A percentile compares a stretch with the other conserved stretches of the same genome.
Evolutionary conservation across 345 rosid species (phyloP).

Genomic region (Abelmoschus esculentus): DNA sequence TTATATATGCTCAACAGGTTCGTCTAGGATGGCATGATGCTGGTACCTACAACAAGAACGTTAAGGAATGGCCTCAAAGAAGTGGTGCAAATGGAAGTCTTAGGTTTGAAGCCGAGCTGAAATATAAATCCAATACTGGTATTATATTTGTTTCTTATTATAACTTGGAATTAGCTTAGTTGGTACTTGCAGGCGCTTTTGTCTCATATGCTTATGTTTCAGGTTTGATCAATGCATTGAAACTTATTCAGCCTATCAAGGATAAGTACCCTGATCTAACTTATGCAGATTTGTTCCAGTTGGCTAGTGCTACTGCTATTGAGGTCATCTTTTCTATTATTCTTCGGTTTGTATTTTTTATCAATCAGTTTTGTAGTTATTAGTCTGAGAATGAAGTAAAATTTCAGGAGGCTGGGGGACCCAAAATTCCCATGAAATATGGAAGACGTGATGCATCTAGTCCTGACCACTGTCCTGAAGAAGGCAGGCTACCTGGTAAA

Average conservation of each 20-base stretch:
- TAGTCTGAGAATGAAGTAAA: conserved; percentile 9
- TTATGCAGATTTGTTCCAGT: conserved; percentile 89
- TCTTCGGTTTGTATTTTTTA: background rate
- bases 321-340: conserved; percentile 47
- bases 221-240: conserved; percentile 84
- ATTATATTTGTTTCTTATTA: conserved; percentile 5
- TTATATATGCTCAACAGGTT: conserved; percentile 34
- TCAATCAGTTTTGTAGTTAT: background rate
- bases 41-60: conserved; percentile 86
- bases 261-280: conserved; percentile 73
- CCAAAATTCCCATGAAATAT: conserved; percentile 84
- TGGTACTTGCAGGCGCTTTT: background rate
- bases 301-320: conserved; percentile 87
- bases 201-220: conserved; percentile 21
- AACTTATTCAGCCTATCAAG: conserved; percentile 71
- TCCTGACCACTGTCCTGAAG: conserved; percentile 88
- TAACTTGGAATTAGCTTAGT: background rate
- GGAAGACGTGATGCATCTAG: conserved; percentile 75
- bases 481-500: conserved; percentile 97
- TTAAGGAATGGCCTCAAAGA: conserved; percentile 82
- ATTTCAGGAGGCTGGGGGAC: conserved; percentile 88
- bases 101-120: conserved; percentile 82
- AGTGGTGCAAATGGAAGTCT: conserved; percentile 97
- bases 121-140: conserved; percentile 97
- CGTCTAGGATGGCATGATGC: conserved; percentile 98